Percentiles rank a stretch among this genome's conserved stretches.
Evolutionary conservation across 441 rosid species (phyloP).

Genomic region (Gossypium lobatum): DNA sequence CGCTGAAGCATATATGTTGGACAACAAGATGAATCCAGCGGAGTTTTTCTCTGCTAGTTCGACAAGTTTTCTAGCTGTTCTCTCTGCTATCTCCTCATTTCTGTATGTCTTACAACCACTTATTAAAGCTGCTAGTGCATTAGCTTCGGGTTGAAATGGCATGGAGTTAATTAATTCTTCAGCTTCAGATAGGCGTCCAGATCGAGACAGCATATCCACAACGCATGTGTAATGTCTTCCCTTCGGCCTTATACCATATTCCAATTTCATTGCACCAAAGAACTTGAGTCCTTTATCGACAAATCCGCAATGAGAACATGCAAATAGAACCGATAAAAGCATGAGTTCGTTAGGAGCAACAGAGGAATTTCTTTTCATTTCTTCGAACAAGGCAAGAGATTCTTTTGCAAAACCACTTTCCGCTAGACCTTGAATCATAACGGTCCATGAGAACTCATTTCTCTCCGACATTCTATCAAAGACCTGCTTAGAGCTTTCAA

Average conservation of each 20-base stretch:
- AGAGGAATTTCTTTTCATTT: constrained; percentile 31
- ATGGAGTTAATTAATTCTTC: constrained; percentile 45
- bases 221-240: constrained; percentile 47
- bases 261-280: constrained; percentile 37
- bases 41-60: constrained; percentile 30
- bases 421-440: constrained; percentile 54
- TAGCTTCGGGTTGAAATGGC: constrained; percentile 47
- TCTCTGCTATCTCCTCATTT: constrained; percentile 42
- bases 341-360: constrained; percentile 38
- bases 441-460: constrained; percentile 49
- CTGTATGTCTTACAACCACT: constrained; percentile 44
- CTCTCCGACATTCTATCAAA: constrained; percentile 40
- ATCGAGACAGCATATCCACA: constrained; percentile 58
- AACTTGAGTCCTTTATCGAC: constrained; percentile 44
- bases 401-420: constrained; percentile 49
- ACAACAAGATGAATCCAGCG: constrained; percentile 39
- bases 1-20: constrained; percentile 51
- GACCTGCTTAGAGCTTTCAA: constrained; percentile 33
- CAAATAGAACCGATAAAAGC: constrained; percentile 49
- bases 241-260: constrained; percentile 37
- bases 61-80: constrained; percentile 37
- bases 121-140: constrained; percentile 46
- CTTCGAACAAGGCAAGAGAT: constrained; percentile 39
- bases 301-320: constrained; percentile 57
- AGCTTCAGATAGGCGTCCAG: constrained; percentile 50